These are phyloP conservation scores for Cucurbitaria berberidis DNA, from an alignment of 2,329 filamentous ascomycete species.

Conservation along the genomic window DNA sequence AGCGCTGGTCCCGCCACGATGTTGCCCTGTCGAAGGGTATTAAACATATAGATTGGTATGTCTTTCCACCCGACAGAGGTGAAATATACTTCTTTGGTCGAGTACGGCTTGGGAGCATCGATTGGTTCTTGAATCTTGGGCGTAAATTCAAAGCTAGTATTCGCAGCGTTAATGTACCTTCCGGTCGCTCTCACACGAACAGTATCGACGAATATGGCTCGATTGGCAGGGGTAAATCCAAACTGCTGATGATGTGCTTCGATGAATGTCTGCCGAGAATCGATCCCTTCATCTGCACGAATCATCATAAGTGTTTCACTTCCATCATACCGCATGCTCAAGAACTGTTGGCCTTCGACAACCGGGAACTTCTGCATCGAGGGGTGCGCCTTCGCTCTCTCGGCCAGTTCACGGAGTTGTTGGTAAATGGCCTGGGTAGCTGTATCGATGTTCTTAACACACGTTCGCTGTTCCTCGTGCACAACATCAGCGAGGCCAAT, in stretches of 20 bases:
- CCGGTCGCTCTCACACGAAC: slow-evolving; percentile 78
- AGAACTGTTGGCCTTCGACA: slow-evolving; percentile 64
- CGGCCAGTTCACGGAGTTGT: background rate
- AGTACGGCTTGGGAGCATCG: background rate
- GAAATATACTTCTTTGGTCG: slow-evolving; percentile 71
- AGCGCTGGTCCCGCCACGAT: slow-evolving; percentile 77
- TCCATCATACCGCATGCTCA: slow-evolving; percentile 89
- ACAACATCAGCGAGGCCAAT: slow-evolving; percentile 80
- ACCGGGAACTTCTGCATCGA: slow-evolving; percentile 1
- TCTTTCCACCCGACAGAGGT: slow-evolving; percentile 69
- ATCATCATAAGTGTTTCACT: slow-evolving; percentile 89
- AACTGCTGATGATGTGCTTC: slow-evolving; percentile 87
- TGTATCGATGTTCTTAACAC: background rate
- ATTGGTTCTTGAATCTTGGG: background rate
- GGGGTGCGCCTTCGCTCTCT: background rate
- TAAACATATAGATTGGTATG: slow-evolving; percentile 79
- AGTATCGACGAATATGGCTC: slow-evolving; percentile 85
- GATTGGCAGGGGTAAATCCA: slow-evolving; percentile 78
- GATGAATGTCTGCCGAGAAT: slow-evolving; percentile 79
- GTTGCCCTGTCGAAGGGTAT: slow-evolving; percentile 71
- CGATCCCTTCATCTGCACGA: slow-evolving; percentile 75
- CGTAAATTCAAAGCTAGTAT: background rate
- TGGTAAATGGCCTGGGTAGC: background rate
- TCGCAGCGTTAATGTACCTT: slow-evolving; percentile 65
- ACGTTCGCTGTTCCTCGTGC: slow-evolving; percentile 32